phyloP scores from a whole-genome alignment of 148 eudicot genomes.

The Persicaria tinctoria region DNA sequence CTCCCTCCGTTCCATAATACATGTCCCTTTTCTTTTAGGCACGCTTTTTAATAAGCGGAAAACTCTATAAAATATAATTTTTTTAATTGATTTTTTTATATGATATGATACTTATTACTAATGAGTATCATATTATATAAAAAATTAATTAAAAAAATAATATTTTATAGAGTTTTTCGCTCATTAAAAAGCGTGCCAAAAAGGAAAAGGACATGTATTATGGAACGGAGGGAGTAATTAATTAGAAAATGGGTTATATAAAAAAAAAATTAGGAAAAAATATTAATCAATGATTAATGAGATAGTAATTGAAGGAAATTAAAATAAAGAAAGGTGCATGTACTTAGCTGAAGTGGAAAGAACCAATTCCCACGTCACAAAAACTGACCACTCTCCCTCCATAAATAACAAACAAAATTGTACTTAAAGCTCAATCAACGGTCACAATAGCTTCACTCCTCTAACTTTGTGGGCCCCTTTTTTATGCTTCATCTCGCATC shows the following conservation, averaged over 20 bases:
- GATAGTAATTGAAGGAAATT: not conserved
- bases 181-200: no score
- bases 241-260: not conserved
- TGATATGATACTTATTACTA: no score
- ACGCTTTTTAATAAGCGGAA: no score
- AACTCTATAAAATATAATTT: no score
- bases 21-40: no score
- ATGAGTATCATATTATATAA: no score
- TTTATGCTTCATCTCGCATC: slow-evolving; percentile 5
- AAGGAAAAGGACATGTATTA: no score
- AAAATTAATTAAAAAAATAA: no score
- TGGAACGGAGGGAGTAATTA: no score
- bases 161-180: no score
- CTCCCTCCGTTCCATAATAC: no score
- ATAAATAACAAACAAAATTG: slow-evolving; percentile 3
- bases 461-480: not conserved
- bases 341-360: slow-evolving; percentile 1
- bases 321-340: slow-evolving; percentile 6
- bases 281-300: slow-evolving; percentile 10
- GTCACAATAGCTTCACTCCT: not conserved
- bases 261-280: not conserved
- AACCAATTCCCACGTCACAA: not conserved
- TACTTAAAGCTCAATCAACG: slow-evolving; percentile 8
- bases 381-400: not conserved
- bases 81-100: no score